These are phyloP conservation scores for Mikania micrantha DNA, from an alignment of 129 eudicot genomes.

Conservation along the genomic window DNA sequence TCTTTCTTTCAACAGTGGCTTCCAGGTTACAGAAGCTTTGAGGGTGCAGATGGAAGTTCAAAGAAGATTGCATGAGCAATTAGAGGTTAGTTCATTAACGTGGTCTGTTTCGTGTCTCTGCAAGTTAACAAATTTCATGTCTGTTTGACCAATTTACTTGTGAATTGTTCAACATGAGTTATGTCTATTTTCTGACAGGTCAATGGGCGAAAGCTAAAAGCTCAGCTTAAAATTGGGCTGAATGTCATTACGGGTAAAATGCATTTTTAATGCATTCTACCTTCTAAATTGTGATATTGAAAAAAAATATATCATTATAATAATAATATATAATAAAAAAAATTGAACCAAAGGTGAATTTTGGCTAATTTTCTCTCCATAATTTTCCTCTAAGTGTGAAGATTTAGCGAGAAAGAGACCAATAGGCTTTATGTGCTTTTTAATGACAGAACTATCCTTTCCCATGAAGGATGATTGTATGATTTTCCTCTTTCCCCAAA, in stretches of 20 bases:
- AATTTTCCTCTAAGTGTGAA: background rate
- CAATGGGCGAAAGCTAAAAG: background rate
- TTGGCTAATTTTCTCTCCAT: background rate
- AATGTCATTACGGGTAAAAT: background rate
- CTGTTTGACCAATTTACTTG: background rate
- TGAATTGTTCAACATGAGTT: background rate
- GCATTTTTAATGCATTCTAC: background rate
- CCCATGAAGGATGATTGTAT: background rate
- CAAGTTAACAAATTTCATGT: background rate
- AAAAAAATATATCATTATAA: background rate
- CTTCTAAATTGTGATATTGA: background rate
- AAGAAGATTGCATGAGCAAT: constrained; percentile 74
- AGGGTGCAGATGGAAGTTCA: constrained; percentile 92
- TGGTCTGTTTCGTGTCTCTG: background rate
- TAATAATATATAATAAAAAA: no score
- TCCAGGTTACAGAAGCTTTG: constrained; percentile 91
- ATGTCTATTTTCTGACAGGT: background rate
- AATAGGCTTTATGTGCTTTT: background rate
- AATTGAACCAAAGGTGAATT: background rate
- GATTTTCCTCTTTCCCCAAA: background rate
- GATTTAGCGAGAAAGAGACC: background rate
- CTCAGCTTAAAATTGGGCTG: background rate
- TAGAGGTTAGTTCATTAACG: constrained; percentile 50
- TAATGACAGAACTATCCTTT: background rate
- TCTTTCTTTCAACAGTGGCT: constrained; percentile 47